Conservation (phyloP, 352 stramenopile species). For the Pythium dissimile region DNA sequence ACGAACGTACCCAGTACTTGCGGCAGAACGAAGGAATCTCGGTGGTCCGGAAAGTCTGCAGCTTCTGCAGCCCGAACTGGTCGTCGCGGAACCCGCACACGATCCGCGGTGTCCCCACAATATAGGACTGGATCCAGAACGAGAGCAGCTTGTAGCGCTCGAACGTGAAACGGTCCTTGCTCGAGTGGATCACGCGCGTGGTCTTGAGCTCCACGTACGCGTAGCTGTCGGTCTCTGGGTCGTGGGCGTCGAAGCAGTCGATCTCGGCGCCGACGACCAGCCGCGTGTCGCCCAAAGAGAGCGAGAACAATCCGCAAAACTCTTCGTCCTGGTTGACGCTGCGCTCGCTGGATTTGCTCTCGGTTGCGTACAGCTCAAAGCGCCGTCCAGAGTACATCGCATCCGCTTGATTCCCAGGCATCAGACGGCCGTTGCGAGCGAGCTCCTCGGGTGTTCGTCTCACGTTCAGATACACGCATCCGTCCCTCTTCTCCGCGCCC, state of each 20-base stretch:
- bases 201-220: constrained; percentile 76
- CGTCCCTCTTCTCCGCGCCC: constrained; percentile 43
- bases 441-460: constrained; percentile 44
- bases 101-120: constrained; percentile 67
- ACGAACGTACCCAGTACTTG: constrained; percentile 62
- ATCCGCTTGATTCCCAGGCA: constrained; percentile 46
- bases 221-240: constrained; percentile 13
- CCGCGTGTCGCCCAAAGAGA: constrained; percentile 46
- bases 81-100: constrained; percentile 72
- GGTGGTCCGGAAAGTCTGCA: constrained; percentile 61
- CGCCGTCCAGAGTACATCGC: constrained; percentile 65
- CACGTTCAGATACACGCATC: constrained; percentile 66
- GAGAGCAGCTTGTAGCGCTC: constrained; percentile 76
- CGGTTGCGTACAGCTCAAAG: constrained; percentile 63
- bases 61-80: constrained; percentile 52
- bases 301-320: constrained; percentile 65
- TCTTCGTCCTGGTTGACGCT: constrained; percentile 59
- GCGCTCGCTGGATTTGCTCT: neutral
- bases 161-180: constrained; percentile 73
- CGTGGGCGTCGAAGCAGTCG: constrained; percentile 46
- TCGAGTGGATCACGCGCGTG: constrained; percentile 42
- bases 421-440: constrained; percentile 24
- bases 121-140: constrained; percentile 85
- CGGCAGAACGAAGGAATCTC: constrained; percentile 61
- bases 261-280: constrained; percentile 64